Evolutionary conservation across 306 rosid species (phyloP).

Genomic region (Coriaria nepalensis): DNA sequence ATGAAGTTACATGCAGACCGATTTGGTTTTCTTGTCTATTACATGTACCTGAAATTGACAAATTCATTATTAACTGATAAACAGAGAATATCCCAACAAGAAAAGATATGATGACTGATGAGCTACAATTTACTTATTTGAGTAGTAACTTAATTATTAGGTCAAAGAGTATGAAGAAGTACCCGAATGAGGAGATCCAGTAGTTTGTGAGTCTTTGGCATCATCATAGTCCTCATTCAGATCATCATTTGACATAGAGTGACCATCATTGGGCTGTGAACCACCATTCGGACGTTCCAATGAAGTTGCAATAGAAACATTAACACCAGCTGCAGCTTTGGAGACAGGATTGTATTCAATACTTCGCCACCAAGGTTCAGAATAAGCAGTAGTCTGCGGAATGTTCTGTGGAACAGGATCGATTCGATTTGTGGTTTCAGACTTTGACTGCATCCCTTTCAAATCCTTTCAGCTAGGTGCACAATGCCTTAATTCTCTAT

Average conservation of each 20-base stretch:
- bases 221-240: constrained; percentile 65
- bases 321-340: constrained; percentile 34
- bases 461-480: too few species aligned
- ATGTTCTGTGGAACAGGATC: constrained; percentile 42
- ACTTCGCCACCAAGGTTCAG: constrained; percentile 89
- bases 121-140: constrained; percentile 3
- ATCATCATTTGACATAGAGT: constrained; percentile 58
- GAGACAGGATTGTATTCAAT: constrained; percentile 45
- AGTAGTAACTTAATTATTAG: not conserved
- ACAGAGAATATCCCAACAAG: too few species aligned
- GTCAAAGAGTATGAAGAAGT: constrained; percentile 11
- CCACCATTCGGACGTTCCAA: constrained; percentile 61
- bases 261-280: constrained; percentile 73
- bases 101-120: too few species aligned
- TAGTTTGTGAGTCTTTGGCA: constrained; percentile 28
- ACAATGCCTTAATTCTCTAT: too few species aligned
- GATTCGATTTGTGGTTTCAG: constrained; percentile 39
- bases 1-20: too few species aligned
- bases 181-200: constrained; percentile 63
- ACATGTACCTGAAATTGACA: too few species aligned
- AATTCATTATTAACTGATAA: too few species aligned
- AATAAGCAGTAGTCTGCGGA: constrained; percentile 35
- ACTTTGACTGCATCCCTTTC: constrained; percentile 68
- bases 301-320: constrained; percentile 54
- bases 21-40: too few species aligned